Evolutionary conservation across 2,329 filamentous ascomycete genomes (phyloP).

Genomic region (Corynespora cassiicola): DNA sequence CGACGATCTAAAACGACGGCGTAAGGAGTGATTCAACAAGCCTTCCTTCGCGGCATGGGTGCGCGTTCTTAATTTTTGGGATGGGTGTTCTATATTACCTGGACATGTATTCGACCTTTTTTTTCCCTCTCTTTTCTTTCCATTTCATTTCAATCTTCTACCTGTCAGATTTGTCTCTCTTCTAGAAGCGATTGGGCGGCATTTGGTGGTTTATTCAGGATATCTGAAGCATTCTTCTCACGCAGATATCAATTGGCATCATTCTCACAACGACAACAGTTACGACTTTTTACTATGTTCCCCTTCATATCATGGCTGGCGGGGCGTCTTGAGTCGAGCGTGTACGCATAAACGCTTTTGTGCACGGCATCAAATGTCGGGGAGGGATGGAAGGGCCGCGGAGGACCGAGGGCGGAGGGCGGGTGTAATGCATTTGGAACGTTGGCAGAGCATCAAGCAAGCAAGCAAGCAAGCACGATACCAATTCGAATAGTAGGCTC

Average conservation of each 20-base stretch:
- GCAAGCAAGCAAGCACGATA: constrained; percentile 48
- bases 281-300: constrained; percentile 21
- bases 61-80: constrained; percentile 7
- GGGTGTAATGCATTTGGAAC: constrained; percentile 38
- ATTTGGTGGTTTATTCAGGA: constrained; percentile 31
- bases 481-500: no score
- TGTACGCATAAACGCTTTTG: constrained; percentile 8
- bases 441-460: constrained; percentile 31
- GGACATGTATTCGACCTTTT: constrained; percentile 18
- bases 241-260: constrained; percentile 40
- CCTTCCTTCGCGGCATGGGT: not conserved
- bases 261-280: constrained; percentile 43
- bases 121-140: not conserved
- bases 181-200: constrained; percentile 32
- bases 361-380: no score
- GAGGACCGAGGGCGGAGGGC: constrained; percentile 13
- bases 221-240: constrained; percentile 41
- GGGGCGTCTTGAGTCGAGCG: constrained; percentile 12
- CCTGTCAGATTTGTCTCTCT: no score
- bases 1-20: constrained; percentile 46
- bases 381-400: constrained; percentile 2
- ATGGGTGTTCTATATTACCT: constrained; percentile 10
- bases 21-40: constrained; percentile 40
- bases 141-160: no score
- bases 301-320: constrained; percentile 11